Conservation (phyloP, 805 yeast genomes). For the Pichia kluyveri region DNA sequence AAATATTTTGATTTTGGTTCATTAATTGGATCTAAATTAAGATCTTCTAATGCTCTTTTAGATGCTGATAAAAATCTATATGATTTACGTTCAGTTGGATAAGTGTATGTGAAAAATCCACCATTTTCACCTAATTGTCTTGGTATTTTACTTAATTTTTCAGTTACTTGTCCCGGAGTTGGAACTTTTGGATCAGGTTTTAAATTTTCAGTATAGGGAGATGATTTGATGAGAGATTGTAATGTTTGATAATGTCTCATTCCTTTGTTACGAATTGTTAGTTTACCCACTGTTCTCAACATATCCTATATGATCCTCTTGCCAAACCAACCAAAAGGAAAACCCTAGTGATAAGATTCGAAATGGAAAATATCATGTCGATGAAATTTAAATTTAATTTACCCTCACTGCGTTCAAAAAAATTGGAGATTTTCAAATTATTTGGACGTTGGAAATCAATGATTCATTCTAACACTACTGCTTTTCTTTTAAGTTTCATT, state of each 20-base stretch:
- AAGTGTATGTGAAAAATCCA: conserved; percentile 54
- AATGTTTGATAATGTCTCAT: neutral
- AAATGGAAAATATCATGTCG: no score
- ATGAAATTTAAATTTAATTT: no score
- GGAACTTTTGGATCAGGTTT: conserved; percentile 25
- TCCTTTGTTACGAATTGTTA: neutral
- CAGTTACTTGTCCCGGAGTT: conserved; percentile 5
- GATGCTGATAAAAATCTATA: conserved; percentile 51
- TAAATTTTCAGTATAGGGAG: conserved; percentile 20
- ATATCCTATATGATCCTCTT: no score
- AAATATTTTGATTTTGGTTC: conserved; percentile 24
- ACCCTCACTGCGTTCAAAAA: no score
- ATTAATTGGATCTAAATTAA: conserved; percentile 44
- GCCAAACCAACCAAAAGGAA: no score
- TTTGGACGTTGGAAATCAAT: neutral
- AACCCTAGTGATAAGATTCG: no score
- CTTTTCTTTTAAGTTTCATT: neutral
- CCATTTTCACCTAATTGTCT: conserved; percentile 45
- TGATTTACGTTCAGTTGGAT: conserved; percentile 53
- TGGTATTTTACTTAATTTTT: conserved; percentile 20
- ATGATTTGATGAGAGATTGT: conserved; percentile 20
- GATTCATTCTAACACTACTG: no score
- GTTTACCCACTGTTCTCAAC: neutral
- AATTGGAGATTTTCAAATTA: no score
- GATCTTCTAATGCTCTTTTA: conserved; percentile 47